Base-by-base conservation (phyloP, 768 basidiomycete genomes). In the Mrakia gelida region DNA sequence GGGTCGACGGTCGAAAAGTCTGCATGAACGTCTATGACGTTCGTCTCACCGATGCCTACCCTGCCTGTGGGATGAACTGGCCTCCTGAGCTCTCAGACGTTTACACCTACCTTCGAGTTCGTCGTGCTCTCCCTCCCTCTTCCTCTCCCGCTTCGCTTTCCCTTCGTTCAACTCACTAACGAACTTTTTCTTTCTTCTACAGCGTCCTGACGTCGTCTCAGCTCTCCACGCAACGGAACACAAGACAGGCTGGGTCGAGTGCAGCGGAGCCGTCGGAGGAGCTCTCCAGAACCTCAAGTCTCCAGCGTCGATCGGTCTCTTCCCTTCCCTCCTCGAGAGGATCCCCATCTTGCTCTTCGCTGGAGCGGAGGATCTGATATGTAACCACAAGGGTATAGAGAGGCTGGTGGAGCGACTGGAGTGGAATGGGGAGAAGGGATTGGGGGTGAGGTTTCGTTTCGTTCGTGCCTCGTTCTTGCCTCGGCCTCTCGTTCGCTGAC, bases 51-150 rank as follows among this genome's bases (percentile, higher is more conserved):
- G 97, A 99, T 83, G 88, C 88, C 18, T 86, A 83, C 52, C 97
- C 97, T 26, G 91, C 89, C 0, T 99, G 97, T 84, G 97, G 96
- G 3, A 92, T 96, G 94, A 96, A 95, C 85, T 99, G 95, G 96
- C 96, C 95, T 10, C 90, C 91, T 49, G 93, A 95, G 81, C 89
- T 98, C 70, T 84, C 87, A 4, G 88, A 90, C 68, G 86, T 98
- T 13, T 91, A 90, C 26, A 85, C 86, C 0, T 96, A 95, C 82
- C 89, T 99, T 7, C 89, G 89, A 38, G 96, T 97, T 83, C 73
- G 92, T 86, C 8, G 38, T n/a, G n/a, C n/a, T n/a, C 45, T 21
- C 18, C 41, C 18, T 28, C 63, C 38, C 61, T 61, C 30, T 54
- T 45, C 56, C 28, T 21, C 59, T 5, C 43, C 30, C 26, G 13